Conservation (phyloP, 257 asterid species). For the Nicotiana obtusifolia region DNA sequence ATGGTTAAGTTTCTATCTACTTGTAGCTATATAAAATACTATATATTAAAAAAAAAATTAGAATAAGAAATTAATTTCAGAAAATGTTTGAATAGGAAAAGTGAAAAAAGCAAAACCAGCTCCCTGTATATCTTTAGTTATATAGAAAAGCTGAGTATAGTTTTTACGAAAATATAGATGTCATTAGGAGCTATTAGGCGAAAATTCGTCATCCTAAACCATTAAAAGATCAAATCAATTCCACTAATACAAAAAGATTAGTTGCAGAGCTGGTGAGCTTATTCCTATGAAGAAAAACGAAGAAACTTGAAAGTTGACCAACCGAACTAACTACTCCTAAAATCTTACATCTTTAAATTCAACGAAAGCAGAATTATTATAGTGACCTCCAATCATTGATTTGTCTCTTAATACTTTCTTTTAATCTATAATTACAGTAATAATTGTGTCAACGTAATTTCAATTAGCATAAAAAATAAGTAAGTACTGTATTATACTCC, state of each 20-base stretch:
- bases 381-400: neutral
- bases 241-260: neutral
- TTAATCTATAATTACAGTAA: neutral
- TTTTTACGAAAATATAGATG: neutral
- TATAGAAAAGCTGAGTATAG: neutral
- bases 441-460: neutral
- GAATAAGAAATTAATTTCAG: no score
- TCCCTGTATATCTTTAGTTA: neutral
- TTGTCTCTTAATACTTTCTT: neutral
- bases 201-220: neutral
- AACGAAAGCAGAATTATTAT: neutral
- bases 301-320: conserved; percentile 1
- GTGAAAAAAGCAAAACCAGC: neutral
- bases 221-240: neutral
- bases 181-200: neutral
- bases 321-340: neutral
- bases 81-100: no score
- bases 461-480: no score
- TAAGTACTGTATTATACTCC: no score
- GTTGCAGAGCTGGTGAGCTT: neutral
- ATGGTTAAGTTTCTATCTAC: no score
- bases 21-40: no score
- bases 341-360: neutral
- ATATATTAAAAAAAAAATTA: no score
- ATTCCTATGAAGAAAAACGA: neutral